phyloP scores from a whole-genome alignment of 2,329 filamentous ascomycete species.

The Calonectria ilicicola region DNA sequence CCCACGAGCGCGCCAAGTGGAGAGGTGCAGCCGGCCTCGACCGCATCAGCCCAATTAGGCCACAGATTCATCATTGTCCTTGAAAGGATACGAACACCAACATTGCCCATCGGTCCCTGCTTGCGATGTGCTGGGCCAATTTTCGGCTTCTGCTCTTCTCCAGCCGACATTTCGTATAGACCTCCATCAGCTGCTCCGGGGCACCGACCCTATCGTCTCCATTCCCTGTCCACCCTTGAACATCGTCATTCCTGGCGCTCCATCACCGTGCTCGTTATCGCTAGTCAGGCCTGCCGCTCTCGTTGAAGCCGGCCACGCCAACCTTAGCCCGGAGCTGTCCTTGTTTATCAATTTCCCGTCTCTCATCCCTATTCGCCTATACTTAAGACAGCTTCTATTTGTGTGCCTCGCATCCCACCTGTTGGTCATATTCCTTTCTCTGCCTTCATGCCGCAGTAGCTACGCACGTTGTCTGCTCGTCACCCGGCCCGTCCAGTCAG shows the following conservation, averaged over 20 bases:
- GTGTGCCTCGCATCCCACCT: not conserved
- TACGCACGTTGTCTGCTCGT: not conserved
- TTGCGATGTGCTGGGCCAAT: not conserved
- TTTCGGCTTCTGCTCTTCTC: not conserved
- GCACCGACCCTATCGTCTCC: not conserved
- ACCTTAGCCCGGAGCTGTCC: not conserved
- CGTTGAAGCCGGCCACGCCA: conserved; percentile 3
- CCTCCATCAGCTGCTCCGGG: not conserved
- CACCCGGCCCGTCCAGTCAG: conserved; percentile 18
- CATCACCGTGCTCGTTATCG: not conserved
- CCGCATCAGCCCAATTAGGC: conserved; percentile 20
- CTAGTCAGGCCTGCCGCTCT: not conserved
- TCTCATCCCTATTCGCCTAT: not conserved
- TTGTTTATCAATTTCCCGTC: not conserved
- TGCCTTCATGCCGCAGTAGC: not conserved
- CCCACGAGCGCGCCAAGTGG: conserved; percentile 12
- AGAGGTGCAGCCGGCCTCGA: conserved; percentile 1
- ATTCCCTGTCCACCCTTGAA: conserved; percentile 1
- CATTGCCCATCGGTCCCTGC: not conserved
- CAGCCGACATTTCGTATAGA: not conserved
- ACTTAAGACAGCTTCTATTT: not conserved
- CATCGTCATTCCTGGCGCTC: conserved; percentile 10
- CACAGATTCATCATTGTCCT: conserved; percentile 8
- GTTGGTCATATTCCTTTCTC: not conserved
- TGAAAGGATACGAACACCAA: conserved; percentile 12